Evolutionary conservation across 2,329 filamentous ascomycete genomes (phyloP), one percentile per base, ranked within the genome.

Genomic region (Cercospora sp.): DNA sequence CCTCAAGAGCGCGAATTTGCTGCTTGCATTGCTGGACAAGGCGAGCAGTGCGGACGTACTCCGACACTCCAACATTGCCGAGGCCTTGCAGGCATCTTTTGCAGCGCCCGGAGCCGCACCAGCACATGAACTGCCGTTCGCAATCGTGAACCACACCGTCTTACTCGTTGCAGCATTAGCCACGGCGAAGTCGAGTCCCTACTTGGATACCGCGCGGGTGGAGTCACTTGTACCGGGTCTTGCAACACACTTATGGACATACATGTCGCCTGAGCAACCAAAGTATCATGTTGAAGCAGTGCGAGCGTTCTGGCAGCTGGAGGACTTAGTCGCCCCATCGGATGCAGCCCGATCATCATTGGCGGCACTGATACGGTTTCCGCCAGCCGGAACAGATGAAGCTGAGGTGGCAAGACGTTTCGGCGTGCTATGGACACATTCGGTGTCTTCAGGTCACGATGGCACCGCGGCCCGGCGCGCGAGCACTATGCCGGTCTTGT

Each of bases 251-350:
- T 85, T 94, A 0, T 99, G 95, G 95, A 79, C 82, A 5, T 93
- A 92, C 75, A 81, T 99, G 45, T 91, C 93, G 0, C 90, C 92
- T n/a, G 85, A 89, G 12, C 89, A 90, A 70, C 93, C 94, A 0
- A 97, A 97, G 76, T 96, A 94, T 72, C 95, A 98, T 76, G 94
- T 99, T 33, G 96, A 99, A 81, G 90, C 93, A 18, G 92, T 96
- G 8, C 89, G 91, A 66, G 90, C 89, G 72, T 82, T 99, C 45
- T 96, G 95, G 92, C 89, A 93, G 72, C 82, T 99, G 62, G 93
- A 98, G 73, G 70, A 72, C 12, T 57, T 75, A n/a, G 20, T 72
- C 2, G 48, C 67, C 18, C 42, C 70, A 12, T 60, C 58, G 23
- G 72, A 74, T 53, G 65, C 60, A 10, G 26, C 75, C 20, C 63